phyloP scores from a whole-genome alignment of 208 protist species.

The Wallacemonas collosoma region DNA sequence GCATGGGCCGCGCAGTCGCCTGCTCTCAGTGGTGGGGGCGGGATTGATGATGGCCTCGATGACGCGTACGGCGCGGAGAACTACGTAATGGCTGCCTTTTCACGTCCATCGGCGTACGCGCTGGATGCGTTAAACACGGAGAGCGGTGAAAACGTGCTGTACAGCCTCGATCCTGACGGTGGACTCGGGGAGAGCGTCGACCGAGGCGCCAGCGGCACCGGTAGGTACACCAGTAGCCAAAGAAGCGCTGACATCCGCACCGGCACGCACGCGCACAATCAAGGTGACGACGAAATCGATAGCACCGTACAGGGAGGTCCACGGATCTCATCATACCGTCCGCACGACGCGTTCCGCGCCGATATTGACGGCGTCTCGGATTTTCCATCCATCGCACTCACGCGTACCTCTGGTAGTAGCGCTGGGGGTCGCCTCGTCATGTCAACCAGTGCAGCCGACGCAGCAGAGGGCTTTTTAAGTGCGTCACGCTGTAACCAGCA shows the following conservation, averaged over 20 bases:
- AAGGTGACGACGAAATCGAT: neutral
- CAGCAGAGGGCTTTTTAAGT: neutral
- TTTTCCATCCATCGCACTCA: neutral
- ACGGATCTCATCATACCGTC: neutral
- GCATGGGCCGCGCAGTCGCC: no score
- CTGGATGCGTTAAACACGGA: neutral
- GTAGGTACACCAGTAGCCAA: neutral
- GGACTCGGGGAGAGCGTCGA: slow-evolving; percentile 5
- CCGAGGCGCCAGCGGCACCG: neutral
- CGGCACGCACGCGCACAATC: neutral
- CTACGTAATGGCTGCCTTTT: neutral
- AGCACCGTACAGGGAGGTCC: neutral
- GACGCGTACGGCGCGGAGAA: neutral
- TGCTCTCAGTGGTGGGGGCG: slow-evolving; percentile 4
- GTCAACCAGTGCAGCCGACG: slow-evolving; percentile 5
- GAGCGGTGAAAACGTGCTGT: neutral
- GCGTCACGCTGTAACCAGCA: neutral
- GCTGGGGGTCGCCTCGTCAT: neutral
- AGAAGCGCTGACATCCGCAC: no score
- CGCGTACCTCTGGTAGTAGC: neutral
- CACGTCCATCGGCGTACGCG: neutral
- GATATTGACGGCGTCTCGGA: neutral
- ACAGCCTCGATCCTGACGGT: slow-evolving; percentile 9
- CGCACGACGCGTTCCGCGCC: neutral
- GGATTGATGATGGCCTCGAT: slow-evolving; percentile 24